Evolutionary conservation across 305 asterid genomes (phyloP), one percentile per base, ranked within the genome.

Genomic region (Fraxinus xanthoxyloides): DNA sequence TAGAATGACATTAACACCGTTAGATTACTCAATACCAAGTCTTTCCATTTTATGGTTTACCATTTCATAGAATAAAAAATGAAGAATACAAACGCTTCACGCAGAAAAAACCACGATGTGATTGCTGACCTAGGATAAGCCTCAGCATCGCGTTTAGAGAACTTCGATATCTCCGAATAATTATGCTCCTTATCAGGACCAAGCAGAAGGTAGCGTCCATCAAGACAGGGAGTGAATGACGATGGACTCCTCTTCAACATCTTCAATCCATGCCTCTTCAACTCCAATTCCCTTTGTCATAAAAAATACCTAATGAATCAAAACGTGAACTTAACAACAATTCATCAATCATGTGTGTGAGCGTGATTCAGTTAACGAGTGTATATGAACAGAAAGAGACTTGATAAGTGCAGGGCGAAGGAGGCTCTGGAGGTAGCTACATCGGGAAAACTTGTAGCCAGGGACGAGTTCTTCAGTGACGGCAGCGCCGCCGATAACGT

Each of bases 341-440:
- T 30, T 51, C 32, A 21, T 7, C 15, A n/a, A 54, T 23, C 5
- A 67, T 2, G 17, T 46, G 12, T 13, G 4, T 72, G 46, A 30
- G 69, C n/a, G 36, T 10, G 38, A 73, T 54, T 40, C 31, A 46
- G 46, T 59, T 31, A 34, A 67, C 65, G 65, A 54, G 65, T 54
- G 67, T n/a, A n/a, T 51, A 75, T 51, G 54, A 23, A 24, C 82
- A 81, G 79, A 77, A 81, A 84, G 40, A 63, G 63, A 92, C 99
- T 89, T 86, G 61, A 95, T 91, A 43, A 92, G 86, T 24, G 89
- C 79, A 70, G 99, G 99, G 75, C 98, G 97, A 78, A 95, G 98
- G 78, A 95, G 97, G 88, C 99, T 95, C 86, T 94, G 99, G 81
- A 95, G 96, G 87, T 95, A 95, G 89, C 99, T 94, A 70, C 97